phyloP scores from a whole-genome alignment of 495 filamentous ascomycete genomes.

The Trichocladium antarcticum region DNA sequence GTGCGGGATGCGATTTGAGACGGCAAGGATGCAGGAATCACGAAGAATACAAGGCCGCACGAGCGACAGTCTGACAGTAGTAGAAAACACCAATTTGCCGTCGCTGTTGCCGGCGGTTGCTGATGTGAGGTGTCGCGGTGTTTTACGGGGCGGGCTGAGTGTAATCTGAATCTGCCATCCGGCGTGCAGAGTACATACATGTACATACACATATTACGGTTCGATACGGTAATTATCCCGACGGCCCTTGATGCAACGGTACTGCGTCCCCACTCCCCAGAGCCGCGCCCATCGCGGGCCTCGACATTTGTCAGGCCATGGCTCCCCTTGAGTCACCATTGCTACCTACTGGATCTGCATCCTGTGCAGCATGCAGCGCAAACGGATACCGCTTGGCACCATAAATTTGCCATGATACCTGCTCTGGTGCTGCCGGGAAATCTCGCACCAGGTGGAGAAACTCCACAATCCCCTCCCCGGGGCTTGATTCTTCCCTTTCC shows the following conservation, averaged over 20 bases:
- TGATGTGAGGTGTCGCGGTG: too few relatives aligned
- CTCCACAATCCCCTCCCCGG: too few relatives aligned
- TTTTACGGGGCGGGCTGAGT: too few relatives aligned
- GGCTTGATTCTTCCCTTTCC: too few relatives aligned
- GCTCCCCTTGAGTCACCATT: neutral
- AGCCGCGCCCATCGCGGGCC: neutral
- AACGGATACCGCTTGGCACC: neutral
- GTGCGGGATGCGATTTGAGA: neutral
- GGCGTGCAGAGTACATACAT: too few relatives aligned
- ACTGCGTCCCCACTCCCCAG: neutral
- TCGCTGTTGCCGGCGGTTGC: too few relatives aligned
- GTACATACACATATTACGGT: too few relatives aligned
- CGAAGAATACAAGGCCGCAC: too few relatives aligned
- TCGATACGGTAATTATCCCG: neutral
- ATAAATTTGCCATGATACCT: conserved; percentile 5
- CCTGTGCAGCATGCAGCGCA: conserved; percentile 2
- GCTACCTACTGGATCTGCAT: neutral
- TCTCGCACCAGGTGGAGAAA: too few relatives aligned
- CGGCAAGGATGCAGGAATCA: neutral
- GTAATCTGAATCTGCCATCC: too few relatives aligned
- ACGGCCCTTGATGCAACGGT: neutral
- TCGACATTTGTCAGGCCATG: neutral
- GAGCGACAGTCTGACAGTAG: too few relatives aligned
- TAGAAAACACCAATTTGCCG: too few relatives aligned
- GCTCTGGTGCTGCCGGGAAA: neutral